These are phyloP conservation scores for Cytospora paraplurivora DNA, from an alignment of 2,329 filamentous ascomycete genomes.

Conservation along the genomic window DNA sequence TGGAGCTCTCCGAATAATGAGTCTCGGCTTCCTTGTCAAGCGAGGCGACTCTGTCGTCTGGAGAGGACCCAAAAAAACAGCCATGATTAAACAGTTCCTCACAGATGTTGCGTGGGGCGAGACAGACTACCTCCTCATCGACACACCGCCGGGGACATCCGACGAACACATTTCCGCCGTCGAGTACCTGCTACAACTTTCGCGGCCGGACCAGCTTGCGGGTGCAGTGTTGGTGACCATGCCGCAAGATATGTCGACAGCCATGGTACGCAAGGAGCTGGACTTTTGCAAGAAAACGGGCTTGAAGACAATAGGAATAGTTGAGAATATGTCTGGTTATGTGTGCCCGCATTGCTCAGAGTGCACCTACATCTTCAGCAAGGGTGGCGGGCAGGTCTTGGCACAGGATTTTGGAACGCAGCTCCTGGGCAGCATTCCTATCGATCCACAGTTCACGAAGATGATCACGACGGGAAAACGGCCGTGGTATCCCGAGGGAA, in stretches of 20 bases:
- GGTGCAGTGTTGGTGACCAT: conserved; percentile 96
- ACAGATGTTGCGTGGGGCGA: conserved; percentile 86
- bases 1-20: conserved; percentile 81
- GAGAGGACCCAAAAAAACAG: conserved; percentile 97
- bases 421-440: conserved; percentile 85
- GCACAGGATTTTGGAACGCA: conserved; percentile 80
- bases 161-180: conserved; percentile 97
- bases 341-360: conserved; percentile 81
- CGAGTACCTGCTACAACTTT: conserved; percentile 73
- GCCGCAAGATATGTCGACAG: conserved; percentile 89
- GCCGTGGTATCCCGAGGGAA: conserved; percentile 71
- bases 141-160: conserved; percentile 93
- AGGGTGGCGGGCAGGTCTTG: conserved; percentile 88
- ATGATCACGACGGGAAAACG: conserved; percentile 74
- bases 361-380: conserved; percentile 91
- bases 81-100: conserved; percentile 96
- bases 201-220: conserved; percentile 68
- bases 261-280: conserved; percentile 91
- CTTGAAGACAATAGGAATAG: conserved; percentile 79
- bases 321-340: conserved; percentile 96
- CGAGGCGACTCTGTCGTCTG: conserved; percentile 93
- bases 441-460: conserved; percentile 89
- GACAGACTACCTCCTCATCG: conserved; percentile 90
- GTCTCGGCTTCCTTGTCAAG: conserved; percentile 84
- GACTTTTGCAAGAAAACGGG: conserved; percentile 89